Base-by-base conservation (phyloP, 139 green algal genomes). In the Chlorokybus atmophyticus region DNA sequence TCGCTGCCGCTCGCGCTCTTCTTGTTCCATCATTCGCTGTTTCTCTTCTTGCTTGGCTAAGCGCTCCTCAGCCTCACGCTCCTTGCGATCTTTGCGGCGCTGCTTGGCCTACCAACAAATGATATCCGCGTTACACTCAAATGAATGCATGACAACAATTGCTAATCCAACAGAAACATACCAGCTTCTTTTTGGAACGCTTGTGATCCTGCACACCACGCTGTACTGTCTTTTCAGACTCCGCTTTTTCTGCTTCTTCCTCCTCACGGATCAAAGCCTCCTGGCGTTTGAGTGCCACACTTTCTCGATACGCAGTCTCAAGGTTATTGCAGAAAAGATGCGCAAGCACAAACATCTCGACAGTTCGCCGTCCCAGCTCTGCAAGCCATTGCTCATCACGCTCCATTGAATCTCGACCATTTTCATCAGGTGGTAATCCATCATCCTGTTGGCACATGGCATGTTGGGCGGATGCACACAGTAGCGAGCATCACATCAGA, bases 221-320 rank as follows among this genome's bases (percentile, higher is more conserved):
- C 17, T 32, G 26, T 4, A 23, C 52, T 28, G 24, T 8, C 24
- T 23, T 8, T 35, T 77, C 64, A 3, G 29, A 27, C 14, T 23
- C 50, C 25, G 40, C 24, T 7, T 48, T 17, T 41, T 73, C 68
- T 24, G 54, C 52, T 44, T 70, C 71, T 48, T 79, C 71, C 59
- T 94, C 87, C 67, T 97, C 89, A n/a, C 69, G 60, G n/a, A 96
- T 88, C 30, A 96, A 70, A 39, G 76, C 84, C 55, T 93, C 83
- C 68, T 93, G 84, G 3, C 81, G 74, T 71, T 84, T 85, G 23
- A 94, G 77, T 7, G 81, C 81, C 67, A 93, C 83, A 8, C 76
- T 76, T 64, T 96, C 83, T 1, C 75, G 69, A 61, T 83, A 93
- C 2, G 80, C 79, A 17, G 78, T 70, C 83, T 93, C 76, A 50